phyloP scores from a whole-genome alignment of 495 filamentous ascomycete species.

The Cercophora newfieldiana region DNA sequence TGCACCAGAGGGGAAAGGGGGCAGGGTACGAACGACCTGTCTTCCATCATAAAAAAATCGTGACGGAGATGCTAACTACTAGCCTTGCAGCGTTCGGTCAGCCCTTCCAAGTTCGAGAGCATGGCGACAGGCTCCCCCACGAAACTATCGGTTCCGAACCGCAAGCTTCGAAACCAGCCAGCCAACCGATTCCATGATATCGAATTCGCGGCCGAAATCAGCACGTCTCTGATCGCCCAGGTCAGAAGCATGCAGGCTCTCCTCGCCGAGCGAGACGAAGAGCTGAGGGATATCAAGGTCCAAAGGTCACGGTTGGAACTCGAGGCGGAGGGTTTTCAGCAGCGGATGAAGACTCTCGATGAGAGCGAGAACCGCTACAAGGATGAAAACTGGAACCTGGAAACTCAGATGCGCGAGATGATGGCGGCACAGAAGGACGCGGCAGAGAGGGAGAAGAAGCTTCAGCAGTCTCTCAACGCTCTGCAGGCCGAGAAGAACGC shows the following conservation, averaged over 20 bases:
- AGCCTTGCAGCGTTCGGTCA: conserved; percentile 60
- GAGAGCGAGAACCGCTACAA: conserved; percentile 95
- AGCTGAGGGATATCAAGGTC: conserved; percentile 68
- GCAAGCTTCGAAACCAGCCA: conserved; percentile 88
- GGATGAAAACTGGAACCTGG: conserved; percentile 96
- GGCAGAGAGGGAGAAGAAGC: conserved; percentile 73
- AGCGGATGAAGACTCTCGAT: conserved; percentile 77
- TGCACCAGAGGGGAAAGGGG: conserved; percentile 53
- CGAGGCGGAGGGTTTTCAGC: conserved; percentile 74
- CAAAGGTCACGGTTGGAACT: conserved; percentile 78
- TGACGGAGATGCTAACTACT: conserved; percentile 25
- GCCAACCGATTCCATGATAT: conserved; percentile 86
- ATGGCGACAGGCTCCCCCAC: conserved; percentile 86
- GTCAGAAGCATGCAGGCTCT: conserved; percentile 83
- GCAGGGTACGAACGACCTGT: conserved; percentile 54
- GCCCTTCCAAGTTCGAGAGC: conserved; percentile 77
- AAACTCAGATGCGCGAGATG: conserved; percentile 83
- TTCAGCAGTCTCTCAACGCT: conserved; percentile 67
- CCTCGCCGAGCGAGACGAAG: conserved; percentile 82
- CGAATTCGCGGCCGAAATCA: conserved; percentile 94
- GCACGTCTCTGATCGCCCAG: conserved; percentile 83
- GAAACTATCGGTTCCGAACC: conserved; percentile 79
- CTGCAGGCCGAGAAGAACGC: conserved; percentile 72
- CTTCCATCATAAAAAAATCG: neutral
- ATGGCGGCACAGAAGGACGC: conserved; percentile 67